phyloP scores from a whole-genome alignment of 371 early-diverging fungal genomes.

The Mortierella sp. region DNA sequence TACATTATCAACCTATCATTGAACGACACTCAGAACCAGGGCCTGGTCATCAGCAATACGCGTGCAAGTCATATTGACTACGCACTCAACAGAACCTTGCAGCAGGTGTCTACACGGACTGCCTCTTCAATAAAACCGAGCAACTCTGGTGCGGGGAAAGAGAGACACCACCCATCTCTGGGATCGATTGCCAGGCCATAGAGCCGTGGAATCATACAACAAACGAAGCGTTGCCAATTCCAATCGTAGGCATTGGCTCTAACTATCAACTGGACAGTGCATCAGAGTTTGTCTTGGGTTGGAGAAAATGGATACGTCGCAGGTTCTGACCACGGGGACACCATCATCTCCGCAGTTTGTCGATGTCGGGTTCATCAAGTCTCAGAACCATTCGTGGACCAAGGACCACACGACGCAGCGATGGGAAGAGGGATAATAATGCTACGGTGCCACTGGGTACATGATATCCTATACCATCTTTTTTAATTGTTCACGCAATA shows the following conservation, averaged over 20 bases:
- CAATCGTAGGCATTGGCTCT: constrained; percentile 42
- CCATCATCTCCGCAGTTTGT: constrained; percentile 13
- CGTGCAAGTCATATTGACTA: constrained; percentile 13
- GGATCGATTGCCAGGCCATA: constrained; percentile 13
- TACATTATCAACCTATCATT: constrained; percentile 24
- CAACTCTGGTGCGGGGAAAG: constrained; percentile 16
- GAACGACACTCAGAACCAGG: constrained; percentile 25
- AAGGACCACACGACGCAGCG: too few species aligned
- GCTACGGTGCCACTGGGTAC: too few species aligned
- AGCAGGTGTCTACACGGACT: constrained; percentile 13
- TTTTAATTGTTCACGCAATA: too few species aligned
- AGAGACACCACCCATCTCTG: background rate
- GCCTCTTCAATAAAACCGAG: constrained; percentile 3
- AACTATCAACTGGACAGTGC: constrained; percentile 9
- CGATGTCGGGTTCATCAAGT: too few species aligned
- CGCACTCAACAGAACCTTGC: constrained; percentile 21
- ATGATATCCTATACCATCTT: too few species aligned
- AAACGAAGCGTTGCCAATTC: constrained; percentile 26
- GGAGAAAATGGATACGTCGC: constrained; percentile 37
- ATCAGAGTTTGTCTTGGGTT: constrained; percentile 35
- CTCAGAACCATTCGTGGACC: too few species aligned
- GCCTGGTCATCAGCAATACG: constrained; percentile 8
- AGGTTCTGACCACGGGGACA: constrained; percentile 27
- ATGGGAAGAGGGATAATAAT: too few species aligned
- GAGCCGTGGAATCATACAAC: constrained; percentile 39